A percentile compares a stretch with the other conserved stretches of the same genome.
These are phyloP conservation scores for Trichoderma sp. DNA, from an alignment of 2,329 filamentous ascomycete species.

Conservation along the genomic window DNA sequence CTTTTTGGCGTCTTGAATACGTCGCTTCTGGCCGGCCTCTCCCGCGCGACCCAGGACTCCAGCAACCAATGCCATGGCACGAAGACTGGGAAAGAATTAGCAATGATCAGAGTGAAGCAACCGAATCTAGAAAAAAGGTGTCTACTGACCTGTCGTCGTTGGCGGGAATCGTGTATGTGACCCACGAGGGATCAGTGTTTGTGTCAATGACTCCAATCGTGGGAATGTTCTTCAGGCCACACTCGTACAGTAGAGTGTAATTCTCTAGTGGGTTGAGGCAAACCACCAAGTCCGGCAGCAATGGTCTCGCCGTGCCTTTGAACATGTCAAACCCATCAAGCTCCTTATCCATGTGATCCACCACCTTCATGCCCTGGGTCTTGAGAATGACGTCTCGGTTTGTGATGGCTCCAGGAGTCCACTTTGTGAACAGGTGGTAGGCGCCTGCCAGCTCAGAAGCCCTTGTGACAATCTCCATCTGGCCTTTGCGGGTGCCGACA, in stretches of 20 bases:
- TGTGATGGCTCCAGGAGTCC: conserved; percentile 89
- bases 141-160: conserved; percentile 84
- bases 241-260: conserved; percentile 87
- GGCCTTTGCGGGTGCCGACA: conserved; percentile 82
- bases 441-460: conserved; percentile 77
- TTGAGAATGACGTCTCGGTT: conserved; percentile 90
- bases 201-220: conserved; percentile 96
- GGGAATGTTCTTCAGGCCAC: conserved; percentile 82
- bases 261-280: conserved; percentile 94
- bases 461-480: conserved; percentile 77
- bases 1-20: conserved; percentile 63
- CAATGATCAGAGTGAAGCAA: not conserved
- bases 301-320: conserved; percentile 62
- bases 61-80: conserved; percentile 78
- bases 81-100: conserved; percentile 60
- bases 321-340: conserved; percentile 67
- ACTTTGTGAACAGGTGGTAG: conserved; percentile 90
- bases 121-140: not conserved
- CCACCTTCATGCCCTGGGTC: conserved; percentile 69
- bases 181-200: conserved; percentile 87
- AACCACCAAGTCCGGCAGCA: conserved; percentile 88
- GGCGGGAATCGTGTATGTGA: conserved; percentile 94
- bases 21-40: conserved; percentile 71
- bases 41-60: conserved; percentile 86
- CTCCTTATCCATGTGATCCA: conserved; percentile 72